Percentiles rank a stretch among this genome's conserved stretches.
phyloP scores from a whole-genome alignment of 441 rosid species.

The Brassica balearica region DNA sequence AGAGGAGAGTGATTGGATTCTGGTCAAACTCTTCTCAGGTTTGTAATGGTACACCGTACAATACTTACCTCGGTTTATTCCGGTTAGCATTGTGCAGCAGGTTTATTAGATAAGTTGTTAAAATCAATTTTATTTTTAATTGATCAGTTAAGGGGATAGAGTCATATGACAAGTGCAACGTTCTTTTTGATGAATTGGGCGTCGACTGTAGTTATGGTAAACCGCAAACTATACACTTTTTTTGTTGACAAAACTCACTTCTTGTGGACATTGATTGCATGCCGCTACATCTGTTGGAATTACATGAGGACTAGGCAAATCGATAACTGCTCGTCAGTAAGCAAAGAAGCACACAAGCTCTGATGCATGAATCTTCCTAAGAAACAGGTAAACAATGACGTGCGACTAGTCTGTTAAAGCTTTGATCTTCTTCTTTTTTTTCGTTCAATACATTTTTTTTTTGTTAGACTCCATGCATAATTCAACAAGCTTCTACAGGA shows the following conservation, averaged over 20 bases:
- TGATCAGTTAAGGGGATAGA: too few species aligned
- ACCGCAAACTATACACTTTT: conserved; percentile 16
- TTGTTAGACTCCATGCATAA: neutral
- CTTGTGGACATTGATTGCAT: conserved; percentile 77
- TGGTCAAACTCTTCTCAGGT: conserved; percentile 7
- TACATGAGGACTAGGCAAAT: conserved; percentile 62
- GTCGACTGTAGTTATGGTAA: conserved; percentile 86
- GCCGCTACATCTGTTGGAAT: conserved; percentile 86
- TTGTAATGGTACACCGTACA: conserved; percentile 6
- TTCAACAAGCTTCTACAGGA: too few species aligned
- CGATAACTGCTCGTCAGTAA: conserved; percentile 49
- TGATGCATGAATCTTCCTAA: conserved; percentile 29
- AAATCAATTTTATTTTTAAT: too few species aligned
- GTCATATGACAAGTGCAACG: conserved; percentile 64
- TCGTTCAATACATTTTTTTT: neutral
- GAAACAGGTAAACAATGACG: conserved; percentile 45
- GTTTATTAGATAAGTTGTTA: neutral
- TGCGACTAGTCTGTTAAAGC: conserved; percentile 5
- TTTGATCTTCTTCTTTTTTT: conserved; percentile 1
- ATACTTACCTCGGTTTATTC: conserved; percentile 11
- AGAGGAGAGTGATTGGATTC: conserved; percentile 10
- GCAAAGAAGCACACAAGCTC: conserved; percentile 49
- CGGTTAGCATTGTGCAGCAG: neutral
- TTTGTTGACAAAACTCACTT: too few species aligned
- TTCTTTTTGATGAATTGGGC: conserved; percentile 88